phyloP scores from a whole-genome alignment of 768 basidiomycete genomes.

The Harrya chromipes region DNA sequence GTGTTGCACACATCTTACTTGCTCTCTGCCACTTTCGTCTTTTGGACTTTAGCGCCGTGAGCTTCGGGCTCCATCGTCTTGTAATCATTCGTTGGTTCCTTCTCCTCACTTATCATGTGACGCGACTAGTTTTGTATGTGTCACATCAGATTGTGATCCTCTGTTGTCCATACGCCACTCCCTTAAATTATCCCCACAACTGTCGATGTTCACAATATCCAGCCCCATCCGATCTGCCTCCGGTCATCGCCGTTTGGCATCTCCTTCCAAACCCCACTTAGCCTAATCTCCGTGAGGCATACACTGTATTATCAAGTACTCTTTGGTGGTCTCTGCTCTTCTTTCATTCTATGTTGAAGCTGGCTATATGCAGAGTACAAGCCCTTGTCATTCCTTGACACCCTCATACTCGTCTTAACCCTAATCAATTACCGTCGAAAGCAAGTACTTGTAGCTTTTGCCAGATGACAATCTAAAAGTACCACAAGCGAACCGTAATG shows the following conservation, averaged over 20 bases:
- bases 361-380: slow-evolving; percentile 14
- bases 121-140: slow-evolving; percentile 15
- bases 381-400: not conserved
- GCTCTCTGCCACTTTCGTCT: slow-evolving; percentile 7
- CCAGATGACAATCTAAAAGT: too few species aligned
- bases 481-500: too few species aligned
- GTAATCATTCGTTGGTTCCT: slow-evolving; percentile 11
- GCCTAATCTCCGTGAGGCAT: slow-evolving; percentile 15
- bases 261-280: slow-evolving; percentile 1
- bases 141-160: slow-evolving; percentile 5
- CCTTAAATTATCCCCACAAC: slow-evolving; percentile 9
- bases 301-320: slow-evolving; percentile 26
- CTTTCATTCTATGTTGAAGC: slow-evolving; percentile 7
- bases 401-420: too few species aligned
- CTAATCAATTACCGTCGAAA: too few species aligned
- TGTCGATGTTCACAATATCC: slow-evolving; percentile 14
- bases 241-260: slow-evolving; percentile 8
- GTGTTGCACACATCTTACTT: slow-evolving; percentile 12
- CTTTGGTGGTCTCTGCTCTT: slow-evolving; percentile 17
- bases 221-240: not conserved
- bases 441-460: too few species aligned
- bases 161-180: slow-evolving; percentile 1
- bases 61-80: slow-evolving; percentile 9
- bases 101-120: slow-evolving; percentile 9
- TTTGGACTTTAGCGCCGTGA: slow-evolving; percentile 16